Evolutionary conservation across 345 rosid genomes (phyloP).

Genomic region (Linum usitatissimum): DNA sequence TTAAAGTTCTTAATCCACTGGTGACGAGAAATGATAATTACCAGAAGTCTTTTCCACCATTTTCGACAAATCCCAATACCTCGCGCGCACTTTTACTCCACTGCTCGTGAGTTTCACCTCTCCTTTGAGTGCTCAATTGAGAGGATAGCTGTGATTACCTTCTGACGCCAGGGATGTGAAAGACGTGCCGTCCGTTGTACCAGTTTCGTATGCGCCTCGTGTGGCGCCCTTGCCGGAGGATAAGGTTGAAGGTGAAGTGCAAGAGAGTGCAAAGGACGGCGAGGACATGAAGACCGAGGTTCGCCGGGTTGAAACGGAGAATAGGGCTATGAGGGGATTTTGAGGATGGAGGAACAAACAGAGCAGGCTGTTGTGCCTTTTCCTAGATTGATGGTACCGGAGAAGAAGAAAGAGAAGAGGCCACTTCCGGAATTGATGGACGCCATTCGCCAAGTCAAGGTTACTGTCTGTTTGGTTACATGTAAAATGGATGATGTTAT

Average conservation of each 20-base stretch:
- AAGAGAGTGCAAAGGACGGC: slow-evolving; percentile 7
- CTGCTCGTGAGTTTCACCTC: too few relatives aligned
- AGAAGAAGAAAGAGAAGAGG: slow-evolving; percentile 48
- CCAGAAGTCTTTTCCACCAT: too few relatives aligned
- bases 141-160: too few relatives aligned
- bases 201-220: slow-evolving; percentile 60
- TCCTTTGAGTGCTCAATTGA: too few relatives aligned
- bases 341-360: slow-evolving; percentile 28
- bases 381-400: slow-evolving; percentile 52
- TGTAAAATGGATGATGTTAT: too few relatives aligned
- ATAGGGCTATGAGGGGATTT: slow-evolving; percentile 24
- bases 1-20: too few relatives aligned
- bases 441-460: slow-evolving; percentile 83
- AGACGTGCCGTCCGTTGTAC: slow-evolving; percentile 40
- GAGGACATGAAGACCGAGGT: slow-evolving; percentile 25
- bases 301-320: slow-evolving; percentile 29
- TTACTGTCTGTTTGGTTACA: slow-evolving; percentile 15
- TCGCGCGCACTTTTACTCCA: too few relatives aligned
- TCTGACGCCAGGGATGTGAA: too few relatives aligned
- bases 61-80: too few relatives aligned
- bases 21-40: too few relatives aligned
- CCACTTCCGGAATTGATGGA: slow-evolving; percentile 66
- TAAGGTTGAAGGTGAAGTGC: slow-evolving; percentile 16
- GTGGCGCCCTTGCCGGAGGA: slow-evolving; percentile 88
- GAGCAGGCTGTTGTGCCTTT: slow-evolving; percentile 45